A percentile compares a stretch with the other conserved stretches of the same genome.
These are phyloP conservation scores for Arabis hirsuta DNA, from an alignment of 345 rosid species.

Conservation along the genomic window DNA sequence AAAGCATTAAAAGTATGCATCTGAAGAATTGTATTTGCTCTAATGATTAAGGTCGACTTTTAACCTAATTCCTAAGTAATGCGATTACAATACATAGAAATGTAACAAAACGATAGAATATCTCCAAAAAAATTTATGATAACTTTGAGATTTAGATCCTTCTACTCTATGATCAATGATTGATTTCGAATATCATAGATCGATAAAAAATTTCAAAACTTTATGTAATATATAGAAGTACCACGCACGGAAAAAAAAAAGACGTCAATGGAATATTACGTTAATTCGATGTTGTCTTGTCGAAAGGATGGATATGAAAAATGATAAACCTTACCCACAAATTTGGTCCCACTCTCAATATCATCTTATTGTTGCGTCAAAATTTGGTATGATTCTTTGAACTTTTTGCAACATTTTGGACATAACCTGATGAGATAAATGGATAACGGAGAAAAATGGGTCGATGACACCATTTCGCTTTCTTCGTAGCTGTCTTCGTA, in stretches of 20 bases:
- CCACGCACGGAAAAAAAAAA: background rate
- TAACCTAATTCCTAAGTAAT: no score
- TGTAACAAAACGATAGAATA: no score
- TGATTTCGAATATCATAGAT: no score
- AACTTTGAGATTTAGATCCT: no score
- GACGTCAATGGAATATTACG: conserved; percentile 18
- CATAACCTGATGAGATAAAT: conserved; percentile 30
- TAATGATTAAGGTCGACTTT: no score
- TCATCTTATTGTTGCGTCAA: conserved; percentile 36
- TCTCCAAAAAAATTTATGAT: no score
- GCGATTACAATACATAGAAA: no score
- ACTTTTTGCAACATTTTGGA: conserved; percentile 19
- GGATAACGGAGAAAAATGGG: conserved; percentile 27
- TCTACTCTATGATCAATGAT: no score
- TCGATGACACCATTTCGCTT: conserved; percentile 29
- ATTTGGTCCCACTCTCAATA: conserved; percentile 15
- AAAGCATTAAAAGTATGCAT: background rate
- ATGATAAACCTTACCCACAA: conserved; percentile 22
- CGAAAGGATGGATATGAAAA: conserved; percentile 15
- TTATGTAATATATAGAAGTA: background rate
- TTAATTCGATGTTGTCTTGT: conserved; percentile 21
- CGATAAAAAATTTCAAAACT: no score
- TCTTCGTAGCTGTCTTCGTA: conserved; percentile 34
- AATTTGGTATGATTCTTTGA: conserved; percentile 35
- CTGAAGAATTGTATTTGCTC: no score